phyloP scores from a whole-genome alignment of 2,329 filamentous ascomycete species.

The Neonectria sp. region DNA sequence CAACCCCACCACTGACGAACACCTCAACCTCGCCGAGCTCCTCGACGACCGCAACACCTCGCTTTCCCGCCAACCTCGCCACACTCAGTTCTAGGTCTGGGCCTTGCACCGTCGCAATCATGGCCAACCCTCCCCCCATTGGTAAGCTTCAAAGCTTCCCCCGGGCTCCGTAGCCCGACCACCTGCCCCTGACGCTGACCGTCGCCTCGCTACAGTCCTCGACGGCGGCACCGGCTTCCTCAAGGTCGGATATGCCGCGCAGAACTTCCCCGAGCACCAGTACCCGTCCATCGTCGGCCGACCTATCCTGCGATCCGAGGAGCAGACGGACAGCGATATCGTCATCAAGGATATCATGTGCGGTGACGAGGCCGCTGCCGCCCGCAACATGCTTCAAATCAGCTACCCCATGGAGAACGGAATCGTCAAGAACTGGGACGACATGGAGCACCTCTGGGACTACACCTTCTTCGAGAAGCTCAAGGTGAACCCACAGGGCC shows the following conservation, averaged over 20 bases:
- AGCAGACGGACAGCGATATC: constrained; percentile 74
- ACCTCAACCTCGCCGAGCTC: constrained; percentile 49
- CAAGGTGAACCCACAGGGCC: constrained; percentile 88
- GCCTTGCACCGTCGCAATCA: constrained; percentile 52
- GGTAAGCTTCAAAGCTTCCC: constrained; percentile 57
- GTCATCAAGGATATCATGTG: constrained; percentile 99
- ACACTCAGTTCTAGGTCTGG: constrained; percentile 22
- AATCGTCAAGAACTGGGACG: constrained; percentile 99
- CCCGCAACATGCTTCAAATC: constrained; percentile 97
- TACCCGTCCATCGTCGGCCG: constrained; percentile 98
- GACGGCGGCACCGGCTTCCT: constrained; percentile 99
- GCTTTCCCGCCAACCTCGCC: constrained; percentile 37
- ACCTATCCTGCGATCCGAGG: constrained; percentile 96
- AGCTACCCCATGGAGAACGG: constrained; percentile 99
- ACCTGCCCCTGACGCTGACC: constrained; percentile 44
- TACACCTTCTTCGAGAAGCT: constrained; percentile 99
- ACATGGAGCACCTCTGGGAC: constrained; percentile 99
- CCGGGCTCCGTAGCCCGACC: constrained; percentile 32
- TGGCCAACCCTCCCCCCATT: constrained; percentile 69
- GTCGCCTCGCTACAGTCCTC: constrained; percentile 77
- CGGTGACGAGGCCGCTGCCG: constrained; percentile 96
- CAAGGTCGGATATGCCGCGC: constrained; percentile 98
- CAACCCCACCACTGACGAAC: constrained; percentile 55
- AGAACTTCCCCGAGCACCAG: constrained; percentile 99
- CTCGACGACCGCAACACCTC: constrained; percentile 42